These are phyloP conservation scores for Angomonas ambiguus DNA, from an alignment of 208 protist species.

Conservation along the genomic window DNA sequence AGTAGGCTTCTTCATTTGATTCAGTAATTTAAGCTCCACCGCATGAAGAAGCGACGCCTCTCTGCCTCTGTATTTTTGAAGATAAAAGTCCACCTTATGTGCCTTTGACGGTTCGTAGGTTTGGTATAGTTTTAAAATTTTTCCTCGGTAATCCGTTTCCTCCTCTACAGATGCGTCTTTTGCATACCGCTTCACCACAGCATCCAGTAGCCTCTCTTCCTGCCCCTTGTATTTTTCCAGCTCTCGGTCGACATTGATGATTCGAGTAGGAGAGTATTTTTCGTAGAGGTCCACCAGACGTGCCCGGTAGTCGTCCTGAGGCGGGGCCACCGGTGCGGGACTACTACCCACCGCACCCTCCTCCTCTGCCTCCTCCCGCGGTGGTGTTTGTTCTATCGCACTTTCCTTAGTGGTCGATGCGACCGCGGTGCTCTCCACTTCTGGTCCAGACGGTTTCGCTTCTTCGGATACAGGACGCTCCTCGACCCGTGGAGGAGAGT, in stretches of 20 bases:
- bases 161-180: not conserved
- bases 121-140: slow-evolving; percentile 18
- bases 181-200: not conserved
- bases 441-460: not conserved
- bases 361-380: not conserved
- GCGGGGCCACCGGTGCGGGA: not conserved
- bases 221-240: slow-evolving; percentile 38
- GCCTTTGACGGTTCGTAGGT: slow-evolving; percentile 28
- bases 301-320: slow-evolving; percentile 15
- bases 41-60: slow-evolving; percentile 25
- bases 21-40: slow-evolving; percentile 22
- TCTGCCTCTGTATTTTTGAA: slow-evolving; percentile 25
- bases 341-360: not conserved
- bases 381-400: not conserved
- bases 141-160: slow-evolving; percentile 1
- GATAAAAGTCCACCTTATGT: slow-evolving; percentile 21
- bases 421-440: not conserved
- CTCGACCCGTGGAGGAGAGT: not conserved
- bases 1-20: not conserved
- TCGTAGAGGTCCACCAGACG: slow-evolving; percentile 29
- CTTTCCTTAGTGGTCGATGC: no score
- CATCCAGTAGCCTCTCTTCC: slow-evolving; percentile 37
- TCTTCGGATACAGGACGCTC: not conserved
- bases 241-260: slow-evolving; percentile 28
- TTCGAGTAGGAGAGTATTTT: slow-evolving; percentile 34